Percentiles rank a stretch among this genome's conserved stretches.
Conservation (phyloP, 768 basidiomycete genomes). For the Crucibulum laeve region DNA sequence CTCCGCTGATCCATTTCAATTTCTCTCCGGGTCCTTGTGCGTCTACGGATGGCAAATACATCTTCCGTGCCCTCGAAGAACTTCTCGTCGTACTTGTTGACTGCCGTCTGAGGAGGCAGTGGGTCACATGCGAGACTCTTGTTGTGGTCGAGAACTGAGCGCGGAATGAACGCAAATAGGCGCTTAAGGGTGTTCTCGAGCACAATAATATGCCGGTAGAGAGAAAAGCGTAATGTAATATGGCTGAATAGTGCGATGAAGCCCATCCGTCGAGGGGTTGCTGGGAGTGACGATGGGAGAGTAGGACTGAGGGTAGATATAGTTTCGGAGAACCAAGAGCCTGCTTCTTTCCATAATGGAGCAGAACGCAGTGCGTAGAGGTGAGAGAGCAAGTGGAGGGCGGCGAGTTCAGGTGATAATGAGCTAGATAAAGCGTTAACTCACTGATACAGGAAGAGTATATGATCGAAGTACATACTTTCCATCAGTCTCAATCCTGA, state of each 20-base stretch:
- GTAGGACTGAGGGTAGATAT: constrained; percentile 38
- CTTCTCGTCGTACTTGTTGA: constrained; percentile 60
- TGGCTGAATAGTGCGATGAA: constrained; percentile 36
- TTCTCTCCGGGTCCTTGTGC: constrained; percentile 32
- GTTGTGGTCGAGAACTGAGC: constrained; percentile 39
- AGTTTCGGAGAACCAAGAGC: constrained; percentile 69
- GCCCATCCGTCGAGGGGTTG: constrained; percentile 23
- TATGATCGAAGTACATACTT: constrained; percentile 35
- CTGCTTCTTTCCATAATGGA: constrained; percentile 76
- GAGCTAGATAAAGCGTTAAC: constrained; percentile 20
- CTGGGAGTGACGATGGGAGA: constrained; percentile 29
- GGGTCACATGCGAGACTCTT: constrained; percentile 81
- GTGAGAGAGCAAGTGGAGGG: constrained; percentile 79
- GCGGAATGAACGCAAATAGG: constrained; percentile 71
- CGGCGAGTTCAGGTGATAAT: constrained; percentile 35
- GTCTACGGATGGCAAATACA: constrained; percentile 25
- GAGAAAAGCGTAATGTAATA: constrained; percentile 39
- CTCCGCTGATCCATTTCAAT: constrained; percentile 44
- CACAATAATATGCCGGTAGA: constrained; percentile 78
- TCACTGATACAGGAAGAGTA: not conserved
- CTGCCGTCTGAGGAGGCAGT: constrained; percentile 62
- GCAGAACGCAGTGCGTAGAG: constrained; percentile 80
- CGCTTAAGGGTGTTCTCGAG: constrained; percentile 56
- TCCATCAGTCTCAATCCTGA: constrained; percentile 66
- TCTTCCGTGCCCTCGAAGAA: constrained; percentile 74